These are phyloP conservation scores for Carex littledalei DNA, from an alignment of 176 grass and related monocot genomes.

Conservation along the genomic window DNA sequence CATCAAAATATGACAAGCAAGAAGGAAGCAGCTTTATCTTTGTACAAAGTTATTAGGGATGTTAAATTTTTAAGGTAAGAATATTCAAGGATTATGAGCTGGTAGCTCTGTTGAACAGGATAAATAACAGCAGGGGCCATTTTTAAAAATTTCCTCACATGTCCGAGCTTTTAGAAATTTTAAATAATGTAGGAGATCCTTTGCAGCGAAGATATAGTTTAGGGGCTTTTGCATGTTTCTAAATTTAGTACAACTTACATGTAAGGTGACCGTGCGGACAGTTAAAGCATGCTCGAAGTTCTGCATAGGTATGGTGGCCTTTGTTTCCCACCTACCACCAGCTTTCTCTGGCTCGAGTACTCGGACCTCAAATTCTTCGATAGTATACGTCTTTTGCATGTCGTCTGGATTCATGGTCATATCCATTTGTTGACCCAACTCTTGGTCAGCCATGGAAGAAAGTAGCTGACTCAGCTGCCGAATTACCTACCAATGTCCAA, in stretches of 20 bases:
- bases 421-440: constrained; percentile 56
- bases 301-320: constrained; percentile 69
- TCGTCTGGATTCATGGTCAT: constrained; percentile 54
- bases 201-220: not conserved
- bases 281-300: constrained; percentile 89
- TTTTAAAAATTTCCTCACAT: not conserved
- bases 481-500: constrained; percentile 52
- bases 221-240: not conserved
- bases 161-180: not conserved
- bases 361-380: constrained; percentile 94
- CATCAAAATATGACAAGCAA: constrained; percentile 2
- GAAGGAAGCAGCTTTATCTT: not conserved
- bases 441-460: constrained; percentile 72
- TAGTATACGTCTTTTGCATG: constrained; percentile 66
- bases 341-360: constrained; percentile 69
- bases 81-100: not conserved
- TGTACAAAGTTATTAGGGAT: not conserved
- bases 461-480: constrained; percentile 67
- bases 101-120: not conserved
- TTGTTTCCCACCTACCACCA: constrained; percentile 63
- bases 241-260: constrained; percentile 42
- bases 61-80: not conserved
- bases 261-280: constrained; percentile 68
- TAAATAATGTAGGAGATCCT: not conserved
- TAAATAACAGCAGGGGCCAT: not conserved